A percentile compares a stretch with the other conserved stretches of the same genome.
Conservation (phyloP, 768 basidiomycete genomes). For the Amanita subjunquillea region DNA sequence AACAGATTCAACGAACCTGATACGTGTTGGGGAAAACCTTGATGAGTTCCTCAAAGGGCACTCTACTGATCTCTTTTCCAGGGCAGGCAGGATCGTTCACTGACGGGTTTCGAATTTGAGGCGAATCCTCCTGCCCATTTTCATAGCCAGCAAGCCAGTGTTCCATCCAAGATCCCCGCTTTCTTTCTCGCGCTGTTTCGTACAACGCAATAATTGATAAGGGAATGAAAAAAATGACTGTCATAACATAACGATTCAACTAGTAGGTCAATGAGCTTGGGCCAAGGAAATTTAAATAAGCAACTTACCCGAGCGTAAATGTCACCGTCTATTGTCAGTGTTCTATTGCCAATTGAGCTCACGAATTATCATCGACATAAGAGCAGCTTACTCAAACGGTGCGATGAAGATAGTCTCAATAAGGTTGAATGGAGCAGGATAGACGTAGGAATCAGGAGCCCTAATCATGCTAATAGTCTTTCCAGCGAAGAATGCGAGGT, state of each 20-base stretch:
- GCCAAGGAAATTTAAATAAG: background rate
- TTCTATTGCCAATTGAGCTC: constrained; percentile 25
- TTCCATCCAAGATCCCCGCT: constrained; percentile 52
- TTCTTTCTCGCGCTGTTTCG: constrained; percentile 47
- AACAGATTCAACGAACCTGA: constrained; percentile 37
- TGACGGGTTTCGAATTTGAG: constrained; percentile 46
- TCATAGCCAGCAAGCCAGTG: constrained; percentile 62
- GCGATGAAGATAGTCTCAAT: constrained; percentile 72
- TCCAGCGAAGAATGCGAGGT: constrained; percentile 80
- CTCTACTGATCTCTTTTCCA: constrained; percentile 59
- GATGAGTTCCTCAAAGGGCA: constrained; percentile 59
- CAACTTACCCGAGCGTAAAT: constrained; percentile 46
- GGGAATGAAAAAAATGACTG: constrained; percentile 71
- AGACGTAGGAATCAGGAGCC: constrained; percentile 78
- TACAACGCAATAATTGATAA: constrained; percentile 63
- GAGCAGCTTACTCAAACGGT: constrained; percentile 66
- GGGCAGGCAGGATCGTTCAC: constrained; percentile 43
- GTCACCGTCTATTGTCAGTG: constrained; percentile 33
- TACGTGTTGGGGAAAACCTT: constrained; percentile 64
- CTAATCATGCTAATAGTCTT: constrained; percentile 82
- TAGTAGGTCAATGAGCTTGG: constrained; percentile 12
- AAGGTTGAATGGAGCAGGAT: constrained; percentile 90
- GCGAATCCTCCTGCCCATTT: constrained; percentile 38
- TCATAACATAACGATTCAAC: constrained; percentile 78
- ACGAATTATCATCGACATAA: background rate